These are phyloP conservation scores for Malus sieversii DNA, from an alignment of 306 rosid genomes.

Conservation along the genomic window DNA sequence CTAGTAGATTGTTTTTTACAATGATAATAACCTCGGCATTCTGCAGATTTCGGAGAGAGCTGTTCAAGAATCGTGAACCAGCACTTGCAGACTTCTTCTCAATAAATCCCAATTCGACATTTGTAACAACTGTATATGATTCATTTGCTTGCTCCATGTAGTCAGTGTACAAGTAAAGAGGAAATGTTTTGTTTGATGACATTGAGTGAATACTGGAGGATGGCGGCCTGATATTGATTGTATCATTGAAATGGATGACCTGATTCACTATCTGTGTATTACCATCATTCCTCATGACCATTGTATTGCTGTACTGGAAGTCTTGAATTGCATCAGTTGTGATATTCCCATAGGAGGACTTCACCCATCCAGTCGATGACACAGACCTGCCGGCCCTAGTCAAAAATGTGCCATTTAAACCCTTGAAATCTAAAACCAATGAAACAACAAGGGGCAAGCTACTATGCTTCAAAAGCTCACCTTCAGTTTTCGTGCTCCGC, in stretches of 20 bases:
- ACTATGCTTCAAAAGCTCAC: conserved; percentile 33
- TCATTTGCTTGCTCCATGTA: conserved; percentile 25
- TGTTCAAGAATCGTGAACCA: conserved; percentile 29
- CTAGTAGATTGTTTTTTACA: conserved; percentile 42
- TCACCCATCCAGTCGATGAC: conserved; percentile 61
- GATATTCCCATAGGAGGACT: conserved; percentile 64
- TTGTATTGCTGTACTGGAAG: conserved; percentile 39
- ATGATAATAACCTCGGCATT: conserved; percentile 53
- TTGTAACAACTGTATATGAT: conserved; percentile 21
- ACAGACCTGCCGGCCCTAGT: conserved; percentile 49
- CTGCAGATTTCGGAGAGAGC: conserved; percentile 61
- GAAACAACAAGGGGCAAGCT: conserved; percentile 40
- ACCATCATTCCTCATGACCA: conserved; percentile 52
- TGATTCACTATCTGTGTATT: conserved; percentile 53
- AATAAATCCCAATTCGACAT: conserved; percentile 51
- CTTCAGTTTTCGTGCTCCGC: conserved; percentile 42
- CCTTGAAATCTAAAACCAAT: conserved; percentile 38
- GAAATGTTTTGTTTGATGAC: conserved; percentile 34
- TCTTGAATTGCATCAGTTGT: conserved; percentile 52
- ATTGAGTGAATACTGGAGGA: conserved; percentile 20
- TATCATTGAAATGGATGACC: conserved; percentile 36
- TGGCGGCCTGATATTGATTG: conserved; percentile 26
- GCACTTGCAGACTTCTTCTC: conserved; percentile 26
- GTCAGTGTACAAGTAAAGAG: conserved; percentile 35
- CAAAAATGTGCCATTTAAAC: conserved; percentile 58